Base-by-base conservation (phyloP, 148 eudicot species). In the Persicaria maculosa region DNA sequence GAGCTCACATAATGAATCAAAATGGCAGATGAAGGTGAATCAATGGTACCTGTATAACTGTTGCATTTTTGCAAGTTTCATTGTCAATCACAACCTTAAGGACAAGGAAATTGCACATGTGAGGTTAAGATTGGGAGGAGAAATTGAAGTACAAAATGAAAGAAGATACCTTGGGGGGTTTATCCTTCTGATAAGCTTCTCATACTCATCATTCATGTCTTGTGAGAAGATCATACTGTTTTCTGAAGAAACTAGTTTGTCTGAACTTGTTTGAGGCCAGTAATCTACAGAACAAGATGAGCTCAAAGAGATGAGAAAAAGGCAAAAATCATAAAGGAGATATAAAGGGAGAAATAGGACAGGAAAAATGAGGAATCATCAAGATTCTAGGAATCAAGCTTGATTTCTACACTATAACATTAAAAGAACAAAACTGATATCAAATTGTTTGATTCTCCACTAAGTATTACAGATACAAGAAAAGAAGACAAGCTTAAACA, bases 121-220 rank as follows among this genome's bases (percentile, higher is more conserved):
- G 40, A 40, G 11, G 69, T 43, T 64, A 40, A 40, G 10, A 40
- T 48, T 48, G 43, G 67, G 25, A 17, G 15, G 14, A 69, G 50
- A 43, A 43, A 69, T 19, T 10, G 52, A 59, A 14, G 12, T 25
- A 25, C 6, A 65, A 52, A 19, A 11, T 62, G 73, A 70, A 14
- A 55, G 14, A 31, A 62, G 72, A 77, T 77, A 83, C 97, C 97
- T 91, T 0, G 98, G 97, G 61, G 98, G 98, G 74, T 94, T 91
- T 97, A 94, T 90, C 82, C 98, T 85, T 82, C 93, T 87, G 50
- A 94, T 81, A 8, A 94, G 85, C 73, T 94, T 94, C 88, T 94
- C 93, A 81, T 94, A 94, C 68, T 92, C 98, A 80, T 91, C 93
- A 79, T 88, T 91, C 84, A 79, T 86, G 74, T 86, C 84, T 44